Conservation (phyloP, 2,329 filamentous ascomycete genomes). For the Microcera coccophila region DNA sequence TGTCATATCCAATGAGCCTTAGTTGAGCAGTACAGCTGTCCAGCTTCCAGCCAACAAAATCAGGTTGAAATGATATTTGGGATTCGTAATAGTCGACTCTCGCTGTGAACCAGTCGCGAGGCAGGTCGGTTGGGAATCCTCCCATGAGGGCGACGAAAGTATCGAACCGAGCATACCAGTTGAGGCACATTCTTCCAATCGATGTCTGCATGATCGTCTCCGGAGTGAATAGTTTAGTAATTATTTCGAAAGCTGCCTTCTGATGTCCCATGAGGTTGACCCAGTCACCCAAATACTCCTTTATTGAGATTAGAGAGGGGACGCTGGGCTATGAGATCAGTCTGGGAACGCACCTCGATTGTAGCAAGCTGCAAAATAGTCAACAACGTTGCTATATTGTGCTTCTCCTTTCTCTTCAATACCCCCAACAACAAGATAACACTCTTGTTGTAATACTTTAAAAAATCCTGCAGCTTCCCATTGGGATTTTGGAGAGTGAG, state of each 20-base stretch:
- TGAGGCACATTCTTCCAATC: slow-evolving; percentile 67
- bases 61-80: slow-evolving; percentile 56
- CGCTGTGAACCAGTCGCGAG: slow-evolving; percentile 72
- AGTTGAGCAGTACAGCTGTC: slow-evolving; percentile 63
- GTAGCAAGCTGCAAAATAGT: slow-evolving; percentile 90
- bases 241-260: slow-evolving; percentile 78
- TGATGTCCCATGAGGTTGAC: slow-evolving; percentile 90
- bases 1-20: slow-evolving; percentile 72
- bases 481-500: slow-evolving; percentile 66
- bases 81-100: slow-evolving; percentile 60
- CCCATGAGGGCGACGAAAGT: slow-evolving; percentile 79
- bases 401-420: slow-evolving; percentile 66
- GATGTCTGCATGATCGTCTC: slow-evolving; percentile 68
- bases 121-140: slow-evolving; percentile 68
- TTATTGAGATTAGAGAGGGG: slow-evolving; percentile 6
- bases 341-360: slow-evolving; percentile 67
- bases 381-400: slow-evolving; percentile 70
- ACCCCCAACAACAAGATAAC: slow-evolving; percentile 71
- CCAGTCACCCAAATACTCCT: slow-evolving; percentile 97
- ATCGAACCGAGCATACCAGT: slow-evolving; percentile 92
- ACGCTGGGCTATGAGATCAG: slow-evolving; percentile 7
- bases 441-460: slow-evolving; percentile 87
- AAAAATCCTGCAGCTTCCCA: slow-evolving; percentile 74
- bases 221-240: slow-evolving; percentile 74
- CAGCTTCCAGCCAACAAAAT: slow-evolving; percentile 61